Conservation (phyloP, 2,329 filamentous ascomycete species). For the Colletotrichum gloeosporioides region DNA sequence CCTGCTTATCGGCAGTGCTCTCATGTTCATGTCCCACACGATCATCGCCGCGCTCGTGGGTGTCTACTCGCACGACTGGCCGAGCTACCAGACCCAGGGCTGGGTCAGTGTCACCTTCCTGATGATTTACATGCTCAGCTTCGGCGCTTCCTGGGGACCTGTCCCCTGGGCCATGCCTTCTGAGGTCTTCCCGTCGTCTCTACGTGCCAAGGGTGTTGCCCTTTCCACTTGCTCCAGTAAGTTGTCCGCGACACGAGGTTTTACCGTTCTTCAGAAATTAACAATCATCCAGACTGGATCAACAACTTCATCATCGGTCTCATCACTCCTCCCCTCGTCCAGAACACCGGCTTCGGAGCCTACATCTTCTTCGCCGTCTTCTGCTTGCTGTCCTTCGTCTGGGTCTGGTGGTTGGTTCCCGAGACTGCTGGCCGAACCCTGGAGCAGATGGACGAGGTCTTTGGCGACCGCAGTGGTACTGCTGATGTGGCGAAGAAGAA, state of each 20-base stretch:
- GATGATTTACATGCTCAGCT: constrained; percentile 55
- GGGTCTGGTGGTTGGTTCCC: constrained; percentile 32
- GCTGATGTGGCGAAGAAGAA: constrained; percentile 23
- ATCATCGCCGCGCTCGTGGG: constrained; percentile 59
- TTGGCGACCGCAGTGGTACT: constrained; percentile 29
- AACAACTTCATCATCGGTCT: constrained; percentile 52
- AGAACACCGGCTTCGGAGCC: constrained; percentile 48
- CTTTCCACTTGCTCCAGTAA: constrained; percentile 33
- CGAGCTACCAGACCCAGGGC: constrained; percentile 49
- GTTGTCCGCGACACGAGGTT: neutral
- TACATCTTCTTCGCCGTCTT: constrained; percentile 36
- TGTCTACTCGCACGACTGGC: constrained; percentile 52
- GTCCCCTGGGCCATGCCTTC: constrained; percentile 44
- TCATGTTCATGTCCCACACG: constrained; percentile 54
- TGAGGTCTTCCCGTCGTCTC: constrained; percentile 43
- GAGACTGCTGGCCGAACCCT: constrained; percentile 37
- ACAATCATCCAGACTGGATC: constrained; percentile 27
- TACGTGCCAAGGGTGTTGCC: constrained; percentile 31
- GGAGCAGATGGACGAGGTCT: constrained; percentile 41
- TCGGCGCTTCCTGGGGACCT: constrained; percentile 63
- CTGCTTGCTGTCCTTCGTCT: constrained; percentile 27
- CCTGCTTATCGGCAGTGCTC: constrained; percentile 50
- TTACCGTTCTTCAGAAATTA: rapidly evolving
- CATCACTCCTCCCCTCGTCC: constrained; percentile 49
- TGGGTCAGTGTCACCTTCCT: constrained; percentile 57